Base-by-base conservation (phyloP, 352 stramenopile species). In the Thalassiosira sp. region DNA sequence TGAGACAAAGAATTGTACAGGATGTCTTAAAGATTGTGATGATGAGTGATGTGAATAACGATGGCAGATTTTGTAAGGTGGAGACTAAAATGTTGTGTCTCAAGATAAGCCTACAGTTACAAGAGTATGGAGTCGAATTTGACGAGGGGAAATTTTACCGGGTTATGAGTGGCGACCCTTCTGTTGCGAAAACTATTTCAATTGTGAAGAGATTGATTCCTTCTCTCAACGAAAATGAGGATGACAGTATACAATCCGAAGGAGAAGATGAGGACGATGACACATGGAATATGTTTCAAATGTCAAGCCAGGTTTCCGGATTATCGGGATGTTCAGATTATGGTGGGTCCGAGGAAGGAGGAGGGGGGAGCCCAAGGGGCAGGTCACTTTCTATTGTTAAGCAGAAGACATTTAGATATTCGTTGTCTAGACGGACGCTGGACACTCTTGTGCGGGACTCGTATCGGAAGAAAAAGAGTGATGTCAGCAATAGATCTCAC, bases 251-350 rank as follows among this genome's bases (percentile, higher is more conserved):
- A n/a, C 22, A 59, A 31, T 42, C 18, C 6, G 27, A 28, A 45
- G 70, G 58, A 31, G 13, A 68, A 5, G 25, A 58, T 1, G 48
- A 74, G 52, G 62, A 71, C 15, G 27, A 67, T 62, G 31, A 72
- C 40, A 31, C 16, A 20, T 76, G 68, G 52, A 51, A 81, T 53
- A 76, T 81, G 54, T 81, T 81, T 70, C 57, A 46, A 40, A 48
- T 76, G 28, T n/a, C n/a, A n/a, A n/a, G n/a, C n/a, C n/a, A n/a
- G n/a, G n/a, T n/a, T n/a, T n/a, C n/a, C n/a, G n/a, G n/a, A n/a
- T n/a, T n/a, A n/a, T n/a, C n/a, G n/a, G n/a, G n/a, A n/a, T n/a
- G n/a, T n/a, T n/a, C n/a, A n/a, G n/a, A n/a, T n/a, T n/a, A n/a
- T n/a, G n/a, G n/a, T n/a, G n/a, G n/a, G n/a, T n/a, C n/a, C n/a